phyloP scores from a whole-genome alignment of 2,329 filamentous ascomycete genomes.

The Alternaria infectoria region DNA sequence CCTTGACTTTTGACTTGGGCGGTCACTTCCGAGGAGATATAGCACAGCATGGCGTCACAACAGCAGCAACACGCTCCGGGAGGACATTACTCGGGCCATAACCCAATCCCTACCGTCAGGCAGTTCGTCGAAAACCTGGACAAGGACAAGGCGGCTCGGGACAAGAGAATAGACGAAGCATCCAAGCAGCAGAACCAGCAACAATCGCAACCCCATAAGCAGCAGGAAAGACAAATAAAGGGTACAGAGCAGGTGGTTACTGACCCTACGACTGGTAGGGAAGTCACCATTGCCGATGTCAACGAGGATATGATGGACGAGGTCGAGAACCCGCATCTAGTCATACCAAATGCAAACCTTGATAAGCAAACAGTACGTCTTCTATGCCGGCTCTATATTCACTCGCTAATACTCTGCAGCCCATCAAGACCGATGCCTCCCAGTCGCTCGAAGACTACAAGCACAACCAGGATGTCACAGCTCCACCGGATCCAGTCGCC shows the following conservation, averaged over 20 bases:
- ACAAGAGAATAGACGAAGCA: slow-evolving; percentile 70
- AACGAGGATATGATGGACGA: slow-evolving; percentile 72
- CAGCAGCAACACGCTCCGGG: slow-evolving; percentile 60
- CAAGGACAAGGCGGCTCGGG: slow-evolving; percentile 76
- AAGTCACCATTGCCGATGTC: slow-evolving; percentile 86
- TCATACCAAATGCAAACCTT: slow-evolving; percentile 88
- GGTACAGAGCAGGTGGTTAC: slow-evolving; percentile 68
- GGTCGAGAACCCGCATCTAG: slow-evolving; percentile 75
- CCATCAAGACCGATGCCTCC: slow-evolving; percentile 71
- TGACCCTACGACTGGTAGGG: slow-evolving; percentile 85
- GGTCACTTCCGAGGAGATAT: slow-evolving; percentile 5
- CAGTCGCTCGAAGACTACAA: slow-evolving; percentile 83
- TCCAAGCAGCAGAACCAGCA: slow-evolving; percentile 40
- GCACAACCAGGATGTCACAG: slow-evolving; percentile 83
- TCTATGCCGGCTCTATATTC: background rate
- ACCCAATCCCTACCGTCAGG: slow-evolving; percentile 86
- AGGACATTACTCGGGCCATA: slow-evolving; percentile 78
- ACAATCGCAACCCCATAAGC: slow-evolving; percentile 31
- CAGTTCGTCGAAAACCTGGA: slow-evolving; percentile 83
- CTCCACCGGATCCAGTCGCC: slow-evolving; percentile 85
- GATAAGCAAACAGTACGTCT: slow-evolving; percentile 68
- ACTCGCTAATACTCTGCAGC: slow-evolving; percentile 33
- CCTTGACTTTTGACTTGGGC: slow-evolving; percentile 2
- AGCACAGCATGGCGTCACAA: slow-evolving; percentile 53
- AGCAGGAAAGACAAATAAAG: slow-evolving; percentile 57